Conservation (phyloP, 768 basidiomycete species). For the Amanita thiersii region DNA sequence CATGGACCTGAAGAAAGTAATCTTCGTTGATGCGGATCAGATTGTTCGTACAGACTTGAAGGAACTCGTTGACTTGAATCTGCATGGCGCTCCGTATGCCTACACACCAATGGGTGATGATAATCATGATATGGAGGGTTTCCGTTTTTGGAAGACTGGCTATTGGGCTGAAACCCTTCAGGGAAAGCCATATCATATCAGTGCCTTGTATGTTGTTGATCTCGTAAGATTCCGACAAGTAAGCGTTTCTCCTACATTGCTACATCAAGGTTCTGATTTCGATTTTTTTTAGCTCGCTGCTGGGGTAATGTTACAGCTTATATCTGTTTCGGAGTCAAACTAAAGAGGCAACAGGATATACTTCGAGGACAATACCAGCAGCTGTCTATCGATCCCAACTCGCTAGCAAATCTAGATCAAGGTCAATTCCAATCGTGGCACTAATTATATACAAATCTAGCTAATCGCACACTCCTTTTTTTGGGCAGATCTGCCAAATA, state of each 20-base stretch:
- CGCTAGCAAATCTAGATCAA: conserved; percentile 92
- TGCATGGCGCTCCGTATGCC: conserved; percentile 90
- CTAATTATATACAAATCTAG: background rate
- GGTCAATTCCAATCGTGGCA: conserved; percentile 29
- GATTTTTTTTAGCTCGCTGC: conserved; percentile 32
- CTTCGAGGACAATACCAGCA: conserved; percentile 89
- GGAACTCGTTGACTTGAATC: conserved; percentile 87
- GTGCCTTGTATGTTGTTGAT: conserved; percentile 94
- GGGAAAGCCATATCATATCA: conserved; percentile 91
- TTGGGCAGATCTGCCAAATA: conserved; percentile 85
- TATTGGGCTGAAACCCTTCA: conserved; percentile 88
- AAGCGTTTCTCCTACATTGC: conserved; percentile 11
- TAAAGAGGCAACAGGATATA: conserved; percentile 50
- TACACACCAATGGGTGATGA: conserved; percentile 98
- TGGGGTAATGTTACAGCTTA: conserved; percentile 28
- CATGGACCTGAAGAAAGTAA: conserved; percentile 97
- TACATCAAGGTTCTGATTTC: conserved; percentile 5
- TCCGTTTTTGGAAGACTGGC: conserved; percentile 97
- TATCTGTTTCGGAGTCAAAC: conserved; percentile 1
- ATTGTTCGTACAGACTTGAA: conserved; percentile 95
- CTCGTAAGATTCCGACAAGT: conserved; percentile 92
- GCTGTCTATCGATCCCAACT: conserved; percentile 90
- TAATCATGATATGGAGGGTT: conserved; percentile 92
- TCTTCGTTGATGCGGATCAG: conserved; percentile 97
- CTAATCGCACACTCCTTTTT: background rate